Evolutionary conservation across 495 filamentous ascomycete species (phyloP).

Genomic region (Hypoxylon trugodes): DNA sequence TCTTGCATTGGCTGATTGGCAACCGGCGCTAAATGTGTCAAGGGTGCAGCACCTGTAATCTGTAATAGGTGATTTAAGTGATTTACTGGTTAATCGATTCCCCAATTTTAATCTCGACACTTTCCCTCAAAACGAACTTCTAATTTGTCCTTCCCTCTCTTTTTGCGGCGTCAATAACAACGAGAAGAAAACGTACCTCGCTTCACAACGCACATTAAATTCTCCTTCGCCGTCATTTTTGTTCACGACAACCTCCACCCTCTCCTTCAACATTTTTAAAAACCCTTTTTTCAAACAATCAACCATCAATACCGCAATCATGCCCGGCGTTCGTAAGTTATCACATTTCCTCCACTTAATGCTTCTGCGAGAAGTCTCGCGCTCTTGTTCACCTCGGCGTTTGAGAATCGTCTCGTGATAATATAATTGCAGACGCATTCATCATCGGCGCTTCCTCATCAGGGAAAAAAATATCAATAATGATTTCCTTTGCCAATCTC

Average conservation of each 20-base stretch:
- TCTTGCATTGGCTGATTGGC: constrained; percentile 24
- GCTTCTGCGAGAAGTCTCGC: not conserved
- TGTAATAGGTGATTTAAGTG: too few relatives aligned
- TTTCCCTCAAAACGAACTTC: constrained; percentile 23
- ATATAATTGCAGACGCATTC: not conserved
- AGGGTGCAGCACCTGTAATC: constrained; percentile 31
- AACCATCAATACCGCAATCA: constrained; percentile 28
- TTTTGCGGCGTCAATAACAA: constrained; percentile 28
- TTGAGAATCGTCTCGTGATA: not conserved
- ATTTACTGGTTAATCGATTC: constrained; percentile 32
- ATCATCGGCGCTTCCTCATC: not conserved
- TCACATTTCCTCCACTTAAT: not conserved
- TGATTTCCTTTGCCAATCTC: not conserved
- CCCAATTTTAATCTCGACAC: constrained; percentile 41
- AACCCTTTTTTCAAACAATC: not conserved
- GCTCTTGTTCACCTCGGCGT: not conserved
- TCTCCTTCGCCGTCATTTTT: not conserved
- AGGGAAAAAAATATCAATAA: not conserved
- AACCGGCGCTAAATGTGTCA: constrained; percentile 29
- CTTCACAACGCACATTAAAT: not conserved
- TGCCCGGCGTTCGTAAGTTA: constrained; percentile 43
- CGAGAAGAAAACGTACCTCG: constrained; percentile 1
- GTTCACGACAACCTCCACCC: not conserved
- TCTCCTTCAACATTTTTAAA: not conserved
- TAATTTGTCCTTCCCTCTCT: constrained; percentile 23